Conservation (phyloP, 768 basidiomycete species). For the Daedaleopsis sinensis region DNA sequence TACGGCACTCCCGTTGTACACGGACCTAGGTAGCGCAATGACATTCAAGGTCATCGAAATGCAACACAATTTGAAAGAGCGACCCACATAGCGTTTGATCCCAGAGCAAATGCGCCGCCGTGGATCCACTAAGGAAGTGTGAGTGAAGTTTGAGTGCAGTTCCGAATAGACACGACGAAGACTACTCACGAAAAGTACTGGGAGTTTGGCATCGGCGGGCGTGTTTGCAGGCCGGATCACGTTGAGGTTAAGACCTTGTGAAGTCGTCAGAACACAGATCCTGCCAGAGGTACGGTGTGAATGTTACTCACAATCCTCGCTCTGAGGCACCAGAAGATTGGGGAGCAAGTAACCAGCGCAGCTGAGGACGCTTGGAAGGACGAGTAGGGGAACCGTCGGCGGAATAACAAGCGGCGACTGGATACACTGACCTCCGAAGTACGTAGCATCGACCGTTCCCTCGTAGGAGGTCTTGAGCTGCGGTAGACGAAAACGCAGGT, state of each 20-base stretch:
- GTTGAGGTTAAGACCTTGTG: background rate
- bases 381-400: background rate
- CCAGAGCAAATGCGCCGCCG: conserved; percentile 9
- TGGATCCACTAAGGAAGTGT: conserved; percentile 6
- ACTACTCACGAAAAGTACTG: conserved; percentile 9
- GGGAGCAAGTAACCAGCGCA: background rate
- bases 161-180: background rate
- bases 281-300: background rate
- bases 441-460: conserved; percentile 19
- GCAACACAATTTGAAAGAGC: background rate
- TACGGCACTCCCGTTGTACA: conserved; percentile 46
- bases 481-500: conserved; percentile 27
- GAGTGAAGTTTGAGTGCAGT: background rate
- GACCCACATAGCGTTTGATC: conserved; percentile 8
- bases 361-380: background rate
- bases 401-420: conserved; percentile 8
- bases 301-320: conserved; percentile 22
- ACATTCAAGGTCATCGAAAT: no score
- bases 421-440: conserved; percentile 20
- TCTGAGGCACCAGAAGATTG: background rate
- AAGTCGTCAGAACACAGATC: no score
- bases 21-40: background rate
- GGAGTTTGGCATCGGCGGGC: conserved; percentile 5
- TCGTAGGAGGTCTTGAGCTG: conserved; percentile 1
- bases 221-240: background rate